Evolutionary conservation across 2,329 filamentous ascomycete genomes (phyloP).

Genomic region (Diaporthe helianthi): DNA sequence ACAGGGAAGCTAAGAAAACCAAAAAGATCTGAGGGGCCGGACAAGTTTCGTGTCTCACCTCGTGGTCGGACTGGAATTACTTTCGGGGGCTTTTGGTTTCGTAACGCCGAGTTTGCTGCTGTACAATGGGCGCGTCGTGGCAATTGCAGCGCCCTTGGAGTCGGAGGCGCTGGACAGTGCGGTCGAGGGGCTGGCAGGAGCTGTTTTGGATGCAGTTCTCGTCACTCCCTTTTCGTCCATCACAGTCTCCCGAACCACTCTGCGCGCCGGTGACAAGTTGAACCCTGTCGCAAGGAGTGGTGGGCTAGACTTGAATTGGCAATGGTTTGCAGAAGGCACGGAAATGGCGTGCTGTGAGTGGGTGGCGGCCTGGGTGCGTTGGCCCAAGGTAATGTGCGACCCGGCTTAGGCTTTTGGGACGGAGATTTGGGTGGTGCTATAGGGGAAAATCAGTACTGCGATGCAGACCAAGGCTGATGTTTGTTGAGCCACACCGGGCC

Average conservation of each 20-base stretch:
- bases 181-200: constrained; percentile 18
- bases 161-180: constrained; percentile 4
- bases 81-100: constrained; percentile 38
- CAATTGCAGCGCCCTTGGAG: constrained; percentile 24
- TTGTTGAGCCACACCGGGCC: constrained; percentile 10
- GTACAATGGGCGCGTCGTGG: constrained; percentile 39
- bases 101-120: constrained; percentile 45
- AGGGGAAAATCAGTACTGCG: constrained; percentile 9
- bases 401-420: constrained; percentile 22
- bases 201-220: constrained; percentile 27
- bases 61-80: constrained; percentile 40
- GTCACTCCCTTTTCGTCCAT: constrained; percentile 32
- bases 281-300: constrained; percentile 32
- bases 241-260: constrained; percentile 27
- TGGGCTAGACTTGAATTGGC: constrained; percentile 32
- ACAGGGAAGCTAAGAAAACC: constrained; percentile 21
- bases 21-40: constrained; percentile 37
- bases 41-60: constrained; percentile 45
- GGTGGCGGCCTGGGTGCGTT: constrained; percentile 10
- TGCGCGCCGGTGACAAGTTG: constrained; percentile 30
- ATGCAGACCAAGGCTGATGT: constrained; percentile 4
- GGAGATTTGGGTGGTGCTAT: constrained; percentile 11
- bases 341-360: constrained; percentile 34
- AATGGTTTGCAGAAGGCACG: constrained; percentile 5
- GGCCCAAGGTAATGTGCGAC: constrained; percentile 27